Percentiles rank a stretch among this genome's conserved stretches.
Conservation (phyloP, 257 asterid species). For the Gynochthodes officinalis region DNA sequence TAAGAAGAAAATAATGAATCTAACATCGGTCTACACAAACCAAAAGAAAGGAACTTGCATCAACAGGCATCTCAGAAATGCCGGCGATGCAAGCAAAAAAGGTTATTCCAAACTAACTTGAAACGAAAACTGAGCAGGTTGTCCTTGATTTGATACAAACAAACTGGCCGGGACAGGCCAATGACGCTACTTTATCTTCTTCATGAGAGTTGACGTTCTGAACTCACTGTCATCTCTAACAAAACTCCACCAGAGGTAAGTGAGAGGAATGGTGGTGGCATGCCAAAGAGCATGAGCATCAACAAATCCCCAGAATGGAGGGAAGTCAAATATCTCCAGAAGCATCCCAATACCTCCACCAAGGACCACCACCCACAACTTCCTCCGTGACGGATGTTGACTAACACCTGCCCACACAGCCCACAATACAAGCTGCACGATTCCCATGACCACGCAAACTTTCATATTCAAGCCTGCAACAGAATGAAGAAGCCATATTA, state of each 20-base stretch:
- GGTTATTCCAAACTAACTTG: constrained; percentile 16
- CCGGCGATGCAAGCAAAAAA: constrained; percentile 39
- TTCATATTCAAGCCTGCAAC: constrained; percentile 71
- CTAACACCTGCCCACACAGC: constrained; percentile 70
- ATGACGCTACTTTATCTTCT: constrained; percentile 49
- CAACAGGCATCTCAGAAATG: constrained; percentile 31
- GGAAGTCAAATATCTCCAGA: constrained; percentile 73
- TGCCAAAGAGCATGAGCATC: constrained; percentile 90
- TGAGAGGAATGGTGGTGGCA: constrained; percentile 70
- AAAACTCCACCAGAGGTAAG: constrained; percentile 84
- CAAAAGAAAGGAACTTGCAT: constrained; percentile 46
- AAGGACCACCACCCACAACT: constrained; percentile 61
- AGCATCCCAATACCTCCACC: constrained; percentile 66
- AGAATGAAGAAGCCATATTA: not conserved
- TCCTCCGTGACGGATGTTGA: constrained; percentile 65
- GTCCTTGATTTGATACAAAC: constrained; percentile 11
- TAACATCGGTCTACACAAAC: constrained; percentile 20
- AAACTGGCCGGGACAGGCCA: not conserved
- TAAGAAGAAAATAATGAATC: constrained; percentile 20
- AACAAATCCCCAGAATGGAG: constrained; percentile 61
- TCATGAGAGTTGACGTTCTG: constrained; percentile 54
- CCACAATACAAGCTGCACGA: constrained; percentile 54
- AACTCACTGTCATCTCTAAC: constrained; percentile 67
- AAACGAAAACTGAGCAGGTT: constrained; percentile 19
- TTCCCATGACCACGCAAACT: constrained; percentile 58